phyloP scores from a whole-genome alignment of 192 early-diverging fungal species.

The Dissophora globulifera region DNA sequence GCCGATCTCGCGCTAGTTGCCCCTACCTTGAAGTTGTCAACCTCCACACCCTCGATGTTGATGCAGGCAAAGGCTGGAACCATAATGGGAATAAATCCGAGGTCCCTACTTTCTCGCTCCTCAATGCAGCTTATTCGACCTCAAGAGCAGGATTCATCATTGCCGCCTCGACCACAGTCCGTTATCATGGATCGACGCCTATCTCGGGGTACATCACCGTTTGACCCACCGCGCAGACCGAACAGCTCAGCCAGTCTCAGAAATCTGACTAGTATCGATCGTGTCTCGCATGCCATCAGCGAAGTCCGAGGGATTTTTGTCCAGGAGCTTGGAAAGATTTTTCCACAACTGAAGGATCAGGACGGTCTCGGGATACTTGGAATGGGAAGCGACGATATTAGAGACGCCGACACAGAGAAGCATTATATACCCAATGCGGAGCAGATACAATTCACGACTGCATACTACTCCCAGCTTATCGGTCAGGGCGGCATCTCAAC shows the following conservation, averaged over 20 bases:
- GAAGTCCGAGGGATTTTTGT: conserved; percentile 55
- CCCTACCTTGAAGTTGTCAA: conserved; percentile 17
- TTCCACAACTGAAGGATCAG: conserved; percentile 53
- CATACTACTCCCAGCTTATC: conserved; percentile 39
- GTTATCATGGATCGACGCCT: conserved; percentile 35
- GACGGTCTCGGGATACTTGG: conserved; percentile 51
- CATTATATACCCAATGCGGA: conserved; percentile 50
- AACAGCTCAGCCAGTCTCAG: conserved; percentile 17
- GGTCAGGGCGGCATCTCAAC: conserved; percentile 8
- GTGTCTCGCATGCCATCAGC: conserved; percentile 50
- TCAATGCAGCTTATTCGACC: conserved; percentile 39
- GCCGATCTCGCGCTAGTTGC: conserved; percentile 17
- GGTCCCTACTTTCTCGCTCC: conserved; percentile 33
- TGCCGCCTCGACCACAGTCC: conserved; percentile 48
- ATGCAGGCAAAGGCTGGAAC: neutral
- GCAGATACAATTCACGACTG: conserved; percentile 50
- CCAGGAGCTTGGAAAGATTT: conserved; percentile 52
- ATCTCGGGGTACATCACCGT: conserved; percentile 25
- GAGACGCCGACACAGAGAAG: conserved; percentile 10
- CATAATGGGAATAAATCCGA: conserved; percentile 24
- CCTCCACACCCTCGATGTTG: conserved; percentile 4
- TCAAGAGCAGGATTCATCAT: conserved; percentile 12
- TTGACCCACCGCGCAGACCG: conserved; percentile 26
- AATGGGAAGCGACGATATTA: conserved; percentile 32
- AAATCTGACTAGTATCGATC: conserved; percentile 32